Base-by-base conservation (phyloP, 352 stramenopile species). In the Pythium coloratum region DNA sequence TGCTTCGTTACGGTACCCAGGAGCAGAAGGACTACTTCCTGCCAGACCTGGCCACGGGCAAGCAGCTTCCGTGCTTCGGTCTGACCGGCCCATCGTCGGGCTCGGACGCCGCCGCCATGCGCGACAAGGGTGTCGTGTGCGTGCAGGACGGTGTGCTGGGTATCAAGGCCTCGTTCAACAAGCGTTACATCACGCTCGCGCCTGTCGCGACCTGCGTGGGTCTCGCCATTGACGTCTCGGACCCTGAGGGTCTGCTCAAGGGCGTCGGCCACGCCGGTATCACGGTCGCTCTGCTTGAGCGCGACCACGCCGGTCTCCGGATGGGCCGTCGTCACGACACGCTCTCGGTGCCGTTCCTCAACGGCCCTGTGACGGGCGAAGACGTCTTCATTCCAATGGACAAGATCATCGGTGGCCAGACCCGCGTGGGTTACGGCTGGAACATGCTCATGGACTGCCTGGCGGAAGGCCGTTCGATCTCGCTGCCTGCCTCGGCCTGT, bases 371-470 rank as follows among this genome's bases (percentile, higher is more conserved):
- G 24, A 92, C 94, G 49, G 97, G 96, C 50, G 73, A 98, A 70
- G 90, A 99, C 66, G 95, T 99, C 58, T 99, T 98, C 79, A 99
- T 99, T 64, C 96, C 97, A 4, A 99, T 99, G 89, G 88, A 94
- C 28, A 97, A 96, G 76, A 98, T 99, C 72, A 96, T 99, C 36
- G 97, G 97, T 66, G 97, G 97, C 38, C 96, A 99, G 81, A 93
- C 96, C 61, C 86, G 92, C 70, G 97, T 97, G 40, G 97, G 97
- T 58, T 99, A 97, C 73, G 97, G 97, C 66, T 99, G 97, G 97
- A 98, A 99, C 81, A 99, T 99, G 97, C 96, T 99, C 73, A 98
- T 99, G 75, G 97, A 99, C 72, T 99, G 97, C 70, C 74, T 99
- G 24, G 97, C 97, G 10, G 97, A 99, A 86, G 97, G 97, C 65